These are phyloP conservation scores for Saccharomycopsis vini DNA, from an alignment of 805 yeast species.

Conservation along the genomic window DNA sequence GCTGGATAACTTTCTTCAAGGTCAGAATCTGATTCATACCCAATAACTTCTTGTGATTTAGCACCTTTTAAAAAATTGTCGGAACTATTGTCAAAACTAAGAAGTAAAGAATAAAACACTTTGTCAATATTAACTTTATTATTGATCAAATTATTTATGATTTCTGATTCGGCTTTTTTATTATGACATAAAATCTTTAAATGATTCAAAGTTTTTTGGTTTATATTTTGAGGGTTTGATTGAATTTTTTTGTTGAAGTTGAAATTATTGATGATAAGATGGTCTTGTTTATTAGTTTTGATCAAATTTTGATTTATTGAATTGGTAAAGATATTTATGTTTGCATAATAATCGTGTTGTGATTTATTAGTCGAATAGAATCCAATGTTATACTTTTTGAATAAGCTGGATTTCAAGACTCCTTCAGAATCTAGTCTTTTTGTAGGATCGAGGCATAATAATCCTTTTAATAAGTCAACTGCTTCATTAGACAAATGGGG, in stretches of 20 bases:
- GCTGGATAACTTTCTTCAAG: conserved; percentile 18
- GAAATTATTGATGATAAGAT: conserved; percentile 16
- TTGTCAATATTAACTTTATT: conserved; percentile 18
- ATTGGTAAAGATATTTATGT: conserved; percentile 18
- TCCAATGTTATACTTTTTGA: conserved; percentile 15
- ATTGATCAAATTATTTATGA: conserved; percentile 14
- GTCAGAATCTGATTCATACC: conserved; percentile 7
- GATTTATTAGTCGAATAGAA: conserved; percentile 10
- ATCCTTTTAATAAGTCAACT: conserved; percentile 50
- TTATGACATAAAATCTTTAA: conserved; percentile 16
- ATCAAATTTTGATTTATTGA: conserved; percentile 18
- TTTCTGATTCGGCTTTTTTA: conserved; percentile 12
- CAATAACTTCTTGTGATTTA: not conserved
- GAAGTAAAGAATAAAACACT: conserved; percentile 17
- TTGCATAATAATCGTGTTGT: conserved; percentile 12
- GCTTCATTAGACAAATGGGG: conserved; percentile 54
- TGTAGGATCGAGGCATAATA: conserved; percentile 63
- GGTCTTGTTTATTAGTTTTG: conserved; percentile 12
- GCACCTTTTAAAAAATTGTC: conserved; percentile 4
- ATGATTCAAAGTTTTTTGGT: conserved; percentile 9
- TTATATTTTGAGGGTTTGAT: conserved; percentile 6
- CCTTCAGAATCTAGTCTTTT: conserved; percentile 61
- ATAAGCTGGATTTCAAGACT: conserved; percentile 34
- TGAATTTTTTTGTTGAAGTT: conserved; percentile 14
- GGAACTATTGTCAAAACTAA: conserved; percentile 12